Percentiles rank a stretch among this genome's conserved stretches.
Evolutionary conservation across 2,329 filamentous ascomycete species (phyloP).

Genomic region (Trichoderma aggressivum): DNA sequence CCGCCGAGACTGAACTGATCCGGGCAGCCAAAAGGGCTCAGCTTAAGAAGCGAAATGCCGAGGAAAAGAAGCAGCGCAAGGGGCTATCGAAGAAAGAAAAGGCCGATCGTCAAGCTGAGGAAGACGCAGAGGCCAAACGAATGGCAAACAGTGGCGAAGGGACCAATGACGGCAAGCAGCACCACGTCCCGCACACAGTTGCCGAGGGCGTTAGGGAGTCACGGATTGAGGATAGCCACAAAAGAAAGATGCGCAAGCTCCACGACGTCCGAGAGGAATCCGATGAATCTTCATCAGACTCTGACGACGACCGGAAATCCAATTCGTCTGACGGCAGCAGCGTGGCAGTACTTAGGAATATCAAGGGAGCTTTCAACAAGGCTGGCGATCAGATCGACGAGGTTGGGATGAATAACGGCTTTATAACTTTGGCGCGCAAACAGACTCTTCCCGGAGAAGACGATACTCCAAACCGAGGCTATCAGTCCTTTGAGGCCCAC

Average conservation of each 20-base stretch:
- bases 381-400: slow-evolving; percentile 51
- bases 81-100: slow-evolving; percentile 51
- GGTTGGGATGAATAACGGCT: slow-evolving; percentile 55
- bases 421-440: slow-evolving; percentile 29
- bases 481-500: slow-evolving; percentile 33
- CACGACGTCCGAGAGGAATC: slow-evolving; percentile 14
- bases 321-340: slow-evolving; percentile 25
- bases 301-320: not conserved
- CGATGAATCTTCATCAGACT: not conserved
- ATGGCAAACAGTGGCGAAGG: slow-evolving; percentile 51
- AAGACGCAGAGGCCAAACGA: slow-evolving; percentile 48
- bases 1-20: slow-evolving; percentile 81
- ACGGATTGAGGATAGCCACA: slow-evolving; percentile 20
- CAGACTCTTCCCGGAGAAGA: slow-evolving; percentile 22
- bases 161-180: slow-evolving; percentile 49
- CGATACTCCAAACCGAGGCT: slow-evolving; percentile 21
- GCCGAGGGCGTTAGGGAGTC: slow-evolving; percentile 44
- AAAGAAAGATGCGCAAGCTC: not conserved
- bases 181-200: slow-evolving; percentile 52
- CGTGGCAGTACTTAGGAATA: slow-evolving; percentile 40
- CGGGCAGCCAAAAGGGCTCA: slow-evolving; percentile 75
- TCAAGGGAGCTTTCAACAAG: slow-evolving; percentile 44
- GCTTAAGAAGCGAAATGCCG: slow-evolving; percentile 61
- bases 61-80: slow-evolving; percentile 62
- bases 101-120: slow-evolving; percentile 43